These are phyloP conservation scores for Euphrasia arctica DNA, from an alignment of 305 asterid genomes.

Conservation along the genomic window DNA sequence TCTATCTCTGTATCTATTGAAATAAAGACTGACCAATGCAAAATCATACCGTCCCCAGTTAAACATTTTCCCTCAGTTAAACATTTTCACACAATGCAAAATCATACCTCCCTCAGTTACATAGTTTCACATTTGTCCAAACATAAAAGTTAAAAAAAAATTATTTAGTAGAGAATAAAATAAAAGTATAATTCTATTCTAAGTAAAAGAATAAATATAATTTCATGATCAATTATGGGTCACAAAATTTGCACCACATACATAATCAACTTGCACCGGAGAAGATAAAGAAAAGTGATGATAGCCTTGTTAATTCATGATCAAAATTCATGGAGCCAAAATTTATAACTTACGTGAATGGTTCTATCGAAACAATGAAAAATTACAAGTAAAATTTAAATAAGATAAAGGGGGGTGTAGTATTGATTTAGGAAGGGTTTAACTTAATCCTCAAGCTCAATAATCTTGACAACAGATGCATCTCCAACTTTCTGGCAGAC, in stretches of 20 bases:
- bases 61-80: no score
- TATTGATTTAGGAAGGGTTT: background rate
- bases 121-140: no score
- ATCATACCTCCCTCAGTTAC: no score
- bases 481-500: slow-evolving; percentile 94
- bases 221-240: no score
- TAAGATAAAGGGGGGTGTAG: background rate
- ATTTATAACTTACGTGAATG: background rate
- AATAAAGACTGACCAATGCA: no score
- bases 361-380: background rate
- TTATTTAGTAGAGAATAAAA: no score
- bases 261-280: slow-evolving; percentile 7
- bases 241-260: slow-evolving; percentile 8
- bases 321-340: slow-evolving; percentile 22
- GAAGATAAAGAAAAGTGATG: background rate
- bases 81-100: no score
- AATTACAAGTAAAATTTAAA: background rate
- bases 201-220: no score
- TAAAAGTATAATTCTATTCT: no score
- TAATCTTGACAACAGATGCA: slow-evolving; percentile 85
- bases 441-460: slow-evolving; percentile 77
- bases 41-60: no score
- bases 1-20: no score
- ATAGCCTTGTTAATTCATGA: slow-evolving; percentile 22
- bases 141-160: no score